Percentiles rank a stretch among this genome's conserved stretches.
Evolutionary conservation across 257 asterid genomes (phyloP).

Genomic region (Gentiana macrophylla): DNA sequence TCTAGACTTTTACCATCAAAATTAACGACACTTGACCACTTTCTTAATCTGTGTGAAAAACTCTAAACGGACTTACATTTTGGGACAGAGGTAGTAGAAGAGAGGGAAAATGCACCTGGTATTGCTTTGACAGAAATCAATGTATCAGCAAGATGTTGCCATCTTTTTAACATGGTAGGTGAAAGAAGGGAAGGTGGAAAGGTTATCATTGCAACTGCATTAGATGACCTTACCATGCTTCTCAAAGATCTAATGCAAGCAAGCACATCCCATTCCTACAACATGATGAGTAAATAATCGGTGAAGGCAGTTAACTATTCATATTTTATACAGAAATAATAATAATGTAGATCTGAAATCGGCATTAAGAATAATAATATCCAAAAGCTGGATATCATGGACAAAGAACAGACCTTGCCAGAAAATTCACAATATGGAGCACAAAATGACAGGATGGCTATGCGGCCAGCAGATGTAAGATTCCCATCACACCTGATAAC

Average conservation of each 20-base stretch:
- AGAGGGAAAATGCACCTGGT: constrained; percentile 39
- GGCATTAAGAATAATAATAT: too few species aligned
- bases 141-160: constrained; percentile 96
- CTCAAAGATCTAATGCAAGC: constrained; percentile 70
- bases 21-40: too few species aligned
- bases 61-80: too few species aligned
- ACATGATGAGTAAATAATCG: not conserved
- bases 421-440: constrained; percentile 89
- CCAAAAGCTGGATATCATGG: too few species aligned
- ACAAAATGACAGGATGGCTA: constrained; percentile 83
- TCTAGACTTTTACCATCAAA: too few species aligned
- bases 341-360: too few species aligned
- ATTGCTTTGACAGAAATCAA: constrained; percentile 81
- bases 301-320: too few species aligned
- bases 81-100: not conserved
- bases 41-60: too few species aligned
- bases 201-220: constrained; percentile 80
- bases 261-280: constrained; percentile 85
- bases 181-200: constrained; percentile 83
- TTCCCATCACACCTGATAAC: constrained; percentile 39
- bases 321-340: too few species aligned
- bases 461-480: constrained; percentile 45
- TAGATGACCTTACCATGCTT: constrained; percentile 54
- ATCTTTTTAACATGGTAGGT: constrained; percentile 52
- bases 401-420: constrained; percentile 28